Base-by-base conservation (phyloP, 2,329 filamentous ascomycete species). In the Aspergillus carbonarius region DNA sequence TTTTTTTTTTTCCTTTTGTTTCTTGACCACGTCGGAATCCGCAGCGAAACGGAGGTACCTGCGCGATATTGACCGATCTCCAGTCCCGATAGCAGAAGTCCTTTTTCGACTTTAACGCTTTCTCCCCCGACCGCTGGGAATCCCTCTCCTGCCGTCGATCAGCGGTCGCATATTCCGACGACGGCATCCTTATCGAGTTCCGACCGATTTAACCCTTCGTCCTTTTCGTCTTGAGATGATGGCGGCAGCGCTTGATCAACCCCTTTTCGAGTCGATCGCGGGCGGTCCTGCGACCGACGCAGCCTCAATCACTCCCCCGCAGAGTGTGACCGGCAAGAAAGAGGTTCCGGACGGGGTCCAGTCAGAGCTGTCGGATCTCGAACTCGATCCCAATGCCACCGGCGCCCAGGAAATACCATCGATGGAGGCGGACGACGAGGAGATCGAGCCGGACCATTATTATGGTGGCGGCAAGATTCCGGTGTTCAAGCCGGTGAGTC, bases 381-480 rank as follows among this genome's bases (percentile, higher is more conserved):
- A 77, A 55, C 64, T 75, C 49, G 75, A 77, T 59, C 62, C 67
- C 27, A 70, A 70, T 54, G 59, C 64, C 46, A 55, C 67, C 2
- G 63, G 68, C 30, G 60, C 60, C 12, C 66, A 66, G 39, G 66
- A 70, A 37, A 66, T 67, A n/a, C 58, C 59, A 9, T 69, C 70
- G 15, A 78, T 81, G 40, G 79, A 82, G 56, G 83, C 85, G 48
- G 88, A 92, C 66, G 88, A 90, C 67, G 90, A 89, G 66, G 90
- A 95, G 55, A 84, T 96, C 55, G 81, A 88, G 48, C 93, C 93
- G 1, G 91, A 93, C 72, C 88, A 96, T 75, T 97, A 91, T 81
- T 96, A 92, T 71, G 93, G 85, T 55, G 84, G 82, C 58, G 85
- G 92, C 62, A 90, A 87, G 62, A 90, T 99, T 35, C 93, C 95